A percentile compares a stretch with the other conserved stretches of the same genome.
Conservation (phyloP, 2,329 filamentous ascomycete species). For the Penicillium sp. region DNA sequence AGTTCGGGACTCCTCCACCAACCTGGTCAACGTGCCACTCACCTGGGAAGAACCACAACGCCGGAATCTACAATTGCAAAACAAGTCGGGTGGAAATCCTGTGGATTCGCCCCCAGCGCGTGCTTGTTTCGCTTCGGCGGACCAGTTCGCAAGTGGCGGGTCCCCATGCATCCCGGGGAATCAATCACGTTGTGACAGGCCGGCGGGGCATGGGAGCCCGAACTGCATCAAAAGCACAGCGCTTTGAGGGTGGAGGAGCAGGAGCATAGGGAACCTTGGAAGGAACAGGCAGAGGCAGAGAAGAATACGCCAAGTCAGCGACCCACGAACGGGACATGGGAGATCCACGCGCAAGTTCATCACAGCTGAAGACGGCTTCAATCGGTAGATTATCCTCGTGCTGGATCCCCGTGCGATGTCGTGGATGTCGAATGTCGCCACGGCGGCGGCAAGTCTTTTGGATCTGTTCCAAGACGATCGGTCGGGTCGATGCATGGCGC, state of each 20-base stretch:
- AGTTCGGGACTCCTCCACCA: neutral
- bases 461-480: slow-evolving; percentile 15
- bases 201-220: neutral
- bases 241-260: slow-evolving; percentile 15
- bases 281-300: neutral
- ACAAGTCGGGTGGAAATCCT: slow-evolving; percentile 5
- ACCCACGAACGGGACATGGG: neutral
- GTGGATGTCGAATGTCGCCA: neutral
- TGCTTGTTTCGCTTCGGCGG: slow-evolving; percentile 25
- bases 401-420: slow-evolving; percentile 10
- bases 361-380: slow-evolving; percentile 3
- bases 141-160: slow-evolving; percentile 36
- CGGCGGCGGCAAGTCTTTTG: slow-evolving; percentile 1
- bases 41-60: slow-evolving; percentile 10
- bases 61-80: slow-evolving; percentile 5
- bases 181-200: slow-evolving; percentile 29
- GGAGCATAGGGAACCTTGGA: slow-evolving; percentile 5
- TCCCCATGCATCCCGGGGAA: slow-evolving; percentile 32
- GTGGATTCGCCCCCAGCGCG: slow-evolving; percentile 12
- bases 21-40: neutral
- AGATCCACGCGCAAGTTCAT: neutral
- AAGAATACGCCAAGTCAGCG: neutral
- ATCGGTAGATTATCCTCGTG: slow-evolving; percentile 2
- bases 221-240: neutral
- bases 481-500: slow-evolving; percentile 9